Percentiles rank a stretch among this genome's conserved stretches.
Evolutionary conservation across 2,329 filamentous ascomycete genomes (phyloP).

Genomic region (Podosphaera fusca): DNA sequence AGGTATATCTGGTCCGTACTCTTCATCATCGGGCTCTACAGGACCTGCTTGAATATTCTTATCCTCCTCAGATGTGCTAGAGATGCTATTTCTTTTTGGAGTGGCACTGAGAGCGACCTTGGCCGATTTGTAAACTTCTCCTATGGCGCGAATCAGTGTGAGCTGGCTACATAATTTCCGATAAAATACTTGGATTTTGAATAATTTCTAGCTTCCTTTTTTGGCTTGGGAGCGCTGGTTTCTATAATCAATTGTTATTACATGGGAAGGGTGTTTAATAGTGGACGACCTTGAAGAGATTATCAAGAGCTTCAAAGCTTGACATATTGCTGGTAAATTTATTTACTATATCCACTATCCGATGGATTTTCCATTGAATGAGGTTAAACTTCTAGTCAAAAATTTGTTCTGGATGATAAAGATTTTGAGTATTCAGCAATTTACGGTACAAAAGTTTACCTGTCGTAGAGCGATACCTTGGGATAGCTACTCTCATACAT

Average conservation of each 20-base stretch:
- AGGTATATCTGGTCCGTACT: conserved; percentile 26
- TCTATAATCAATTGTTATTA: conserved; percentile 7
- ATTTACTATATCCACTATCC: neutral
- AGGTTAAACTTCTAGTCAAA: neutral
- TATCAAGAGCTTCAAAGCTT: conserved; percentile 9
- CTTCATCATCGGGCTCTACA: conserved; percentile 28
- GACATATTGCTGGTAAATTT: conserved; percentile 7
- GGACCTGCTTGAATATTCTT: conserved; percentile 25
- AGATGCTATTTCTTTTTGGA: conserved; percentile 17
- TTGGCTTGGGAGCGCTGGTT: conserved; percentile 19
- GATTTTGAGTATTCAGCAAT: no score
- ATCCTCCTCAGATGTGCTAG: conserved; percentile 16
- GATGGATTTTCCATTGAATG: neutral
- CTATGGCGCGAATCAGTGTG: conserved; percentile 17
- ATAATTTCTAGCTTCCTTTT: conserved; percentile 42
- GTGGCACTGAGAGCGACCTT: conserved; percentile 24
- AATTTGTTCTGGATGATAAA: no score
- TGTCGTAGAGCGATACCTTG: no score
- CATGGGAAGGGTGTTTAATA: neutral
- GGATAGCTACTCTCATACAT: no score
- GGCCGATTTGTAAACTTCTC: conserved; percentile 39
- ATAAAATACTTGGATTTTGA: conserved; percentile 34
- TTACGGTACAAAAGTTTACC: no score
- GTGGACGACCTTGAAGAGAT: conserved; percentile 12
- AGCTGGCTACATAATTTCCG: neutral